A percentile compares a stretch with the other conserved stretches of the same genome.
Conservation (phyloP, 176 grass and related monocot species). For the Oryza coarctata region DNA sequence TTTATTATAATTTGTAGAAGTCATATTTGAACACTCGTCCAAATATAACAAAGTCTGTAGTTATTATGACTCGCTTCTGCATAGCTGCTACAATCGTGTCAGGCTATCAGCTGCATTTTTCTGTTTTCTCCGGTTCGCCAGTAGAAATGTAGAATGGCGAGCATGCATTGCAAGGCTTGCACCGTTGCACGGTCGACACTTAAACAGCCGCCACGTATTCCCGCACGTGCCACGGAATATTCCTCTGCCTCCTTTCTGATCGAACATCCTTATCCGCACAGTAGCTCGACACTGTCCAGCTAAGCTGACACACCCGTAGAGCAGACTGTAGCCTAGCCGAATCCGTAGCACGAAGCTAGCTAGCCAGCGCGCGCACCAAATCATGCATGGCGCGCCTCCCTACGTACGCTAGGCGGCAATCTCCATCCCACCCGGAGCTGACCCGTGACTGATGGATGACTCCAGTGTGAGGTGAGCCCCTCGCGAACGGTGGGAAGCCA, state of each 20-base stretch:
- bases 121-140: too few species aligned
- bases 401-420: neutral
- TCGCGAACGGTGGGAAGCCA: neutral
- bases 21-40: too few species aligned
- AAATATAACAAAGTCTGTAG: too few species aligned
- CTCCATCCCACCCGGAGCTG: neutral
- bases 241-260: neutral
- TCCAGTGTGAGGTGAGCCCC: neutral
- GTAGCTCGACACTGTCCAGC: neutral
- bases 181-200: slow-evolving; percentile 28
- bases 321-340: neutral
- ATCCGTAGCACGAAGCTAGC: neutral
- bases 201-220: neutral
- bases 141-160: neutral
- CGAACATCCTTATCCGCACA: slow-evolving; percentile 36
- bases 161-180: neutral
- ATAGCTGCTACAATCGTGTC: too few species aligned
- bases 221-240: slow-evolving; percentile 19
- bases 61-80: too few species aligned
- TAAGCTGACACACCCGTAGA: neutral
- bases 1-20: too few species aligned
- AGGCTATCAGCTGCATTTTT: too few species aligned
- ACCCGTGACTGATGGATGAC: neutral
- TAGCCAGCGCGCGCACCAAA: slow-evolving; percentile 8
- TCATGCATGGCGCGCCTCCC: neutral